Conservation (phyloP, 805 yeast species). For the Helenozyma rhizophorensis region DNA sequence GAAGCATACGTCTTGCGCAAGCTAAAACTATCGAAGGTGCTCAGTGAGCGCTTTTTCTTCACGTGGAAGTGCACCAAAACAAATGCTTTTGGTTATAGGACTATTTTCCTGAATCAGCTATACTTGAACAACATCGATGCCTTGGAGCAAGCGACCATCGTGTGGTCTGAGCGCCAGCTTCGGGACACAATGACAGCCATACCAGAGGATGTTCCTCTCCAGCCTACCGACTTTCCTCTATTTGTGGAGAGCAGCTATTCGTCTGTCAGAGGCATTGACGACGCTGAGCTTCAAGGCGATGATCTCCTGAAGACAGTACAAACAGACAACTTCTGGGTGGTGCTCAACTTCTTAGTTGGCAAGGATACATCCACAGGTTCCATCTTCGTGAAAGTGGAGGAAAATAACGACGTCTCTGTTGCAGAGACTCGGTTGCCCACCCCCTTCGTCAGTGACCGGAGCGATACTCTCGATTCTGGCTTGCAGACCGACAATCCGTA, state of each 20-base stretch:
- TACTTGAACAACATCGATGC: conserved; percentile 4
- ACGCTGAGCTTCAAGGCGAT: conserved; percentile 6
- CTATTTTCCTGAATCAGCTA: conserved; percentile 2
- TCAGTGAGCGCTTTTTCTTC: conserved; percentile 14
- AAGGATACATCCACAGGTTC: no score
- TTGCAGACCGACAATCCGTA: no score
- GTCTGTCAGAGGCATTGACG: conserved; percentile 6
- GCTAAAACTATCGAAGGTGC: conserved; percentile 8
- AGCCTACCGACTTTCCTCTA: conserved; percentile 1
- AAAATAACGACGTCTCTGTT: no score
- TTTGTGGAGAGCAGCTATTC: conserved; percentile 8
- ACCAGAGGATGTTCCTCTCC: conserved; percentile 5
- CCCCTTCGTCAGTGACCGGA: no score
- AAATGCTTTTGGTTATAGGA: conserved; percentile 6
- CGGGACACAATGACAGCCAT: conserved; percentile 5
- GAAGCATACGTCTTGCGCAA: conserved; percentile 3
- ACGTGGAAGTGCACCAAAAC: conserved; percentile 15
- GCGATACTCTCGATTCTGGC: no score
- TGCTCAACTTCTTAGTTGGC: conserved; percentile 6
- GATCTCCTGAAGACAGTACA: conserved; percentile 15
- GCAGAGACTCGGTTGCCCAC: no score
- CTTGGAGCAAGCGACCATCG: conserved; percentile 4
- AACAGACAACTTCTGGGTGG: conserved; percentile 17
- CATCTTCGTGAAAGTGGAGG: no score
- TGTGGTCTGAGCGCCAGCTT: conserved; percentile 9